Evolutionary conservation across 805 yeast genomes (phyloP), one percentile per base, ranked within the genome.

Genomic region (Wickerhamiella siamensis): DNA sequence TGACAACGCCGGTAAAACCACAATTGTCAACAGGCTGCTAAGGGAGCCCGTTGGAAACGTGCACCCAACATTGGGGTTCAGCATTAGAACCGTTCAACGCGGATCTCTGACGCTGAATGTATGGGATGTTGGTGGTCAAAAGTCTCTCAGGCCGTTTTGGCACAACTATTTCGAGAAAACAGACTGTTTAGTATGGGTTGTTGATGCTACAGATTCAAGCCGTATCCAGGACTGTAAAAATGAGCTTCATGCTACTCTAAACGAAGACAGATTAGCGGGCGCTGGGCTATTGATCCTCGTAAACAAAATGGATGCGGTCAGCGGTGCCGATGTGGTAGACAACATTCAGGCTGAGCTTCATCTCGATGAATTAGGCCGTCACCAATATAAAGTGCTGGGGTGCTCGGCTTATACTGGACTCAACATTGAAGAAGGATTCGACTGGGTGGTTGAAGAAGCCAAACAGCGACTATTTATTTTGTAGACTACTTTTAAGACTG

Each of bases 81-180:
- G 75, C 51, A 88, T 87, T 47, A 70, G 73, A 38, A 74, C 87
- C 1, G 52, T 81, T 1, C 52, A 57, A 1, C 60, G 38, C 12
- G 41, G 24, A n/a, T 48, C 51, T 10, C 54, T 50, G 42, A 57
- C 54, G 24, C 45, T 65, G 36, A 63, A 63, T 31, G 51, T 65
- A 16, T 65, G 69, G 97, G 95, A 83, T 55, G 76, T 87, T 10
- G 97, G 97, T 4, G 97, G 97, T 2, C 97, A 87, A 58, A 62
- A 70, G 36, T 71, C 88, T 1, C 64, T 87, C 33, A 64, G 97
- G 37, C 77, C 87, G 15, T 86, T 86, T 66, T 87, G 97, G 97
- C 76, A 82, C 52, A 88, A 87, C 61, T 87, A 88, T 59, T 87
- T 81, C 54, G 95, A 86, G 49, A 75, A 74, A 51, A 75, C 81